Percentiles rank a stretch among this genome's conserved stretches.
phyloP scores from a whole-genome alignment of 345 rosid species.

The Luvunga scandens region DNA sequence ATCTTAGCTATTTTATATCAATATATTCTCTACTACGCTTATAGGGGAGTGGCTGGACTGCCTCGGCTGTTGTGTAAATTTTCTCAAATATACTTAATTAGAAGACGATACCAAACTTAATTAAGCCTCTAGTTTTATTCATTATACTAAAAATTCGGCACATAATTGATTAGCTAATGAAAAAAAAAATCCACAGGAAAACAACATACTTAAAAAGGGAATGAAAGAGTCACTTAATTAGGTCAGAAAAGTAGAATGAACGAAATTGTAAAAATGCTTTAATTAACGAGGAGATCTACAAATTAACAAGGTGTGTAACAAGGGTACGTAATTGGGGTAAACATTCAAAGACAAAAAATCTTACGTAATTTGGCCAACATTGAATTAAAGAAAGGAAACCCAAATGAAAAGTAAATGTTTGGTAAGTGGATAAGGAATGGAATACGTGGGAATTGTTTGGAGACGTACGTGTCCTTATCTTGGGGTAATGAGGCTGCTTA shows the following conservation, averaged over 20 bases:
- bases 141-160: background rate
- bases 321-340: background rate
- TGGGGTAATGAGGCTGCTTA: background rate
- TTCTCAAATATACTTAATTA: no score
- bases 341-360: background rate
- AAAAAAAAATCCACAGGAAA: background rate
- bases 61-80: conserved; percentile 3
- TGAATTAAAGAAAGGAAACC: background rate
- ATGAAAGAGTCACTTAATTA: background rate
- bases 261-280: conserved; percentile 12
- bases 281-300: no score
- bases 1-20: background rate
- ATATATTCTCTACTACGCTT: conserved; percentile 12
- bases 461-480: conserved; percentile 29
- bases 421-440: conserved; percentile 34
- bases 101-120: background rate
- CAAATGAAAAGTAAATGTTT: conserved; percentile 17
- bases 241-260: conserved; percentile 12
- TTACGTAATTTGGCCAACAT: conserved; percentile 1
- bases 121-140: background rate
- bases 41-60: background rate
- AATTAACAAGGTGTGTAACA: background rate
- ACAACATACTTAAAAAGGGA: background rate
- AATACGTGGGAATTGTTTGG: conserved; percentile 24
- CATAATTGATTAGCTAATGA: background rate